Evolutionary conservation across 805 yeast species (phyloP).

Genomic region (Maudiozyma serrabonitensis): DNA sequence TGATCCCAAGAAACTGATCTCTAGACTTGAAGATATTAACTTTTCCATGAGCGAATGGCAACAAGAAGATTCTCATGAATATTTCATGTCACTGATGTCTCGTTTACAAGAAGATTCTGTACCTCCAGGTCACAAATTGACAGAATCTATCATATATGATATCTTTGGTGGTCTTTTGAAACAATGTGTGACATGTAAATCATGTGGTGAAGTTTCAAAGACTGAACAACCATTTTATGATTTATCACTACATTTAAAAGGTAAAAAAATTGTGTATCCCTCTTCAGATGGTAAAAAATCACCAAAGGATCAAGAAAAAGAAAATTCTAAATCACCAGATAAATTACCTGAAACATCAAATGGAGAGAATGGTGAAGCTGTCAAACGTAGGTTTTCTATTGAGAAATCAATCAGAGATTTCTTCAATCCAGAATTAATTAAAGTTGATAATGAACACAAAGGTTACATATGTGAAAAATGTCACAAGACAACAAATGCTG

Average conservation of each 20-base stretch:
- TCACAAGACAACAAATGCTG: constrained; percentile 63
- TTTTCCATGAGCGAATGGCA: constrained; percentile 97
- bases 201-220: constrained; percentile 71
- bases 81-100: constrained; percentile 83
- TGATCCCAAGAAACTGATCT: constrained; percentile 67
- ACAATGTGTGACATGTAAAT: constrained; percentile 76
- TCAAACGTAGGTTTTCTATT: constrained; percentile 43
- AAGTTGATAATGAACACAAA: constrained; percentile 56
- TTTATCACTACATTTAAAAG: constrained; percentile 68
- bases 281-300: background rate
- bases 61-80: constrained; percentile 97
- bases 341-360: background rate
- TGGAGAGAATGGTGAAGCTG: constrained; percentile 8
- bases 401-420: constrained; percentile 71
- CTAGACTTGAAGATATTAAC: constrained; percentile 70
- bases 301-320: background rate
- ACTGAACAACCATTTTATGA: constrained; percentile 94
- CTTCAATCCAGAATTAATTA: constrained; percentile 73
- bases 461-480: constrained; percentile 89
- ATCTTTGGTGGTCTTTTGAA: constrained; percentile 86
- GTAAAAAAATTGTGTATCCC: constrained; percentile 30
- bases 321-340: background rate
- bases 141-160: constrained; percentile 75
- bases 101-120: constrained; percentile 86
- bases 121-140: constrained; percentile 80